Evolutionary conservation across 108 stramenopile genomes (phyloP).

Genomic region (Fistulifera pelliculosa): DNA sequence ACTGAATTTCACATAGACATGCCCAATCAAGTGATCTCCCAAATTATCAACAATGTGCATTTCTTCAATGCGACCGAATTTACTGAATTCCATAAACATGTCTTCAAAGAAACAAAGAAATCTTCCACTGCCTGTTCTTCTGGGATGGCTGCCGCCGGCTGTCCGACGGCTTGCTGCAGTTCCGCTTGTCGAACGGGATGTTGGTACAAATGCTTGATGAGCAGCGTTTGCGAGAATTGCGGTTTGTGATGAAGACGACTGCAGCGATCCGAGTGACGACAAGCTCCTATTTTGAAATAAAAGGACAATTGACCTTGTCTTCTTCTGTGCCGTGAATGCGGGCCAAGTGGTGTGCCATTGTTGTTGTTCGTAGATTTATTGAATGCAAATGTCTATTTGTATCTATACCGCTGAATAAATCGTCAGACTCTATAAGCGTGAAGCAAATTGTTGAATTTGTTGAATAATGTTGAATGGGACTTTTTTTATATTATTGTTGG

Average conservation of each 20-base stretch:
- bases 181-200: slow-evolving; percentile 79
- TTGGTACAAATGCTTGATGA: slow-evolving; percentile 92
- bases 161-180: slow-evolving; percentile 31
- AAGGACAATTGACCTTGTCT: slow-evolving; percentile 98
- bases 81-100: slow-evolving; percentile 79
- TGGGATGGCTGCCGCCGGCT: slow-evolving; percentile 19
- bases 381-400: too few species aligned
- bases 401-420: too few species aligned
- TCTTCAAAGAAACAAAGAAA: slow-evolving; percentile 68
- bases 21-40: slow-evolving; percentile 98
- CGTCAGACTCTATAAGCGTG: too few species aligned
- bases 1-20: slow-evolving; percentile 86
- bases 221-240: slow-evolving; percentile 88
- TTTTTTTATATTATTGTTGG: too few species aligned
- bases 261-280: slow-evolving; percentile 93
- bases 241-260: slow-evolving; percentile 93
- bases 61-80: slow-evolving; percentile 92
- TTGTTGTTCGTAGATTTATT: slow-evolving; percentile 12
- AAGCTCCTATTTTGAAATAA: slow-evolving; percentile 99
- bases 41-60: slow-evolving; percentile 96
- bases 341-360: slow-evolving; percentile 89
- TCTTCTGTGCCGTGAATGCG: slow-evolving; percentile 99
- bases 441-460: too few species aligned
- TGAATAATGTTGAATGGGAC: too few species aligned
- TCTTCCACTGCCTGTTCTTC: slow-evolving; percentile 72